A percentile compares a stretch with the other conserved stretches of the same genome.
Conservation (phyloP, 495 filamentous ascomycete species). For the Trichoderma gamsii region DNA sequence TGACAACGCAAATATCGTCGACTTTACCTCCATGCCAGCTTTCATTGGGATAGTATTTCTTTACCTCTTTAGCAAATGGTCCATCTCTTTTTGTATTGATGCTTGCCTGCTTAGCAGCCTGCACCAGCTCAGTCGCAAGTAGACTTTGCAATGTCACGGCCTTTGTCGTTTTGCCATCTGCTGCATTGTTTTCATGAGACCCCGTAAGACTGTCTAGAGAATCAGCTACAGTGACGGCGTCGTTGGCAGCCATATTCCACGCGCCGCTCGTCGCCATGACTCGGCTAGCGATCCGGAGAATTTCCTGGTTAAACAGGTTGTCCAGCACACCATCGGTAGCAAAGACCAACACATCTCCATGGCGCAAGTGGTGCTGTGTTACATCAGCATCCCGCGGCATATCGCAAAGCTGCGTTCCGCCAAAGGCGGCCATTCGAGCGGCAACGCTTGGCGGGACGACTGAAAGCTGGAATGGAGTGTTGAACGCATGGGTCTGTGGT, state of each 20-base stretch:
- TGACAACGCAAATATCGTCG: slow-evolving; percentile 82
- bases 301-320: slow-evolving; percentile 85
- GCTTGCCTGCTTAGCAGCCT: slow-evolving; percentile 79
- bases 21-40: slow-evolving; percentile 81
- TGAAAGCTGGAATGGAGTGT: slow-evolving; percentile 91
- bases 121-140: slow-evolving; percentile 70
- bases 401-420: slow-evolving; percentile 73
- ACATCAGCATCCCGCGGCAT: slow-evolving; percentile 78
- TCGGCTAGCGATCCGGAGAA: slow-evolving; percentile 68
- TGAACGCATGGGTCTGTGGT: slow-evolving; percentile 93
- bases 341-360: slow-evolving; percentile 87
- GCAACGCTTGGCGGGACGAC: slow-evolving; percentile 77
- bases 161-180: slow-evolving; percentile 16
- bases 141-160: slow-evolving; percentile 59
- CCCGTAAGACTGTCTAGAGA: slow-evolving; percentile 48
- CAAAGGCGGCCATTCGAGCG: slow-evolving; percentile 69
- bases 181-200: slow-evolving; percentile 22
- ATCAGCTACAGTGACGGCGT: slow-evolving; percentile 53
- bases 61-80: slow-evolving; percentile 90
- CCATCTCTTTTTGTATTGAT: slow-evolving; percentile 71
- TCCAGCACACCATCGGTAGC: slow-evolving; percentile 96
- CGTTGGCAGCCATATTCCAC: slow-evolving; percentile 57
- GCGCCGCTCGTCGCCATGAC: slow-evolving; percentile 67
- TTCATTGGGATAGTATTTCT: slow-evolving; percentile 76
- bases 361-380: slow-evolving; percentile 64